Evolutionary conservation across 345 rosid genomes (phyloP).

Genomic region (Camelina hispida): DNA sequence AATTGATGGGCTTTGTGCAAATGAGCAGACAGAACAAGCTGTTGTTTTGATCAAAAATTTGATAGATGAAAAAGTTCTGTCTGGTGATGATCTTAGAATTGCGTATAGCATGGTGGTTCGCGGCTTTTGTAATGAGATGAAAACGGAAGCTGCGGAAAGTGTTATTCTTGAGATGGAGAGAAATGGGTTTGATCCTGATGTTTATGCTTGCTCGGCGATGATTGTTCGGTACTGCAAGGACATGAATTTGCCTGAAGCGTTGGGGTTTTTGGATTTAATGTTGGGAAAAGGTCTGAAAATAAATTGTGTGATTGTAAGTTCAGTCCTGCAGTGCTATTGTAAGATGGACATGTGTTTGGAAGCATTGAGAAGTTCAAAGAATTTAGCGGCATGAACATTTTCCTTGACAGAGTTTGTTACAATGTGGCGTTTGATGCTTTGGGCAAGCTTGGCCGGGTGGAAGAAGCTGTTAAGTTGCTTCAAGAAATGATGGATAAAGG

Average conservation of each 20-base stretch:
- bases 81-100: constrained; percentile 40
- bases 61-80: constrained; percentile 41
- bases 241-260: constrained; percentile 54
- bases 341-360: constrained; percentile 46
- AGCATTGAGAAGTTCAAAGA: constrained; percentile 50
- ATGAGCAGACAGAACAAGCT: constrained; percentile 52
- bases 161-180: constrained; percentile 57
- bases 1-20: constrained; percentile 70
- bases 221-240: constrained; percentile 56
- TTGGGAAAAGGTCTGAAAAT: constrained; percentile 54
- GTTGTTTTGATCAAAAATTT: constrained; percentile 44
- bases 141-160: constrained; percentile 57
- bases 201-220: constrained; percentile 49
- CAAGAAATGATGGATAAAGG: constrained; percentile 60
- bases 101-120: constrained; percentile 56
- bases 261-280: constrained; percentile 54
- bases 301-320: constrained; percentile 60
- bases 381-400: constrained; percentile 49
- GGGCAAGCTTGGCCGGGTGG: constrained; percentile 65
- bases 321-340: constrained; percentile 64
- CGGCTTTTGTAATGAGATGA: constrained; percentile 67
- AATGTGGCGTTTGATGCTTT: constrained; percentile 58
- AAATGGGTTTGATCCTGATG: constrained; percentile 54
- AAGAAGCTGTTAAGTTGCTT: constrained; percentile 57
- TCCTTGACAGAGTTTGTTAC: constrained; percentile 65